Base-by-base conservation (phyloP, 1,139 yeast genomes). In the Pichia sp. region DNA sequence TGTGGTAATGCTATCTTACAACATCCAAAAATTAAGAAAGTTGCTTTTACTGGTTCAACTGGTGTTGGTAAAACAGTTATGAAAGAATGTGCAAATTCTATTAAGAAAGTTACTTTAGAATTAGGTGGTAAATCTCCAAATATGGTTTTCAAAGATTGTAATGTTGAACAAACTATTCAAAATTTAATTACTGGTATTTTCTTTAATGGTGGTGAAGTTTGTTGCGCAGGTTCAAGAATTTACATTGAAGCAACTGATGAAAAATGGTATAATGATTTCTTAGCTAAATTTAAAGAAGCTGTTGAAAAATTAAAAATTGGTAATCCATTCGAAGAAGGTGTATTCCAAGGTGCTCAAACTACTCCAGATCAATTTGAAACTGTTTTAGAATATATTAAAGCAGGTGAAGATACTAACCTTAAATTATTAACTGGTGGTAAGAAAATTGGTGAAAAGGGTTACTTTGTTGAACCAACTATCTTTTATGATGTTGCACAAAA, bases 91-190 rank as follows among this genome's bases (percentile, higher is more conserved):
- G 81, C 89, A 33, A 63, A 68, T 49, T 71, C 83, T 34, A 78
- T 78, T 65, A 83, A 83, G 72, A 80, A 81, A 65, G 84, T 82
- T 41, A 83, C 94, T 33, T 74, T 84, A 54, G 94, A 84, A 68
- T 78, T 83, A 56, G 94, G 94, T 56, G 94, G 94, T 57, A 84
- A 84, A 69, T 82, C 91, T 40, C 89, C 94, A 55, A 79, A 81
- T 65, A 76, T 84, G 53, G 78, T 84, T 37, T 83, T 83, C 57
- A 72, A 77, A 53, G 93, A 84, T 60, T 85, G 85, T 47, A 76
- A 84, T 55, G 53, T 84, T 43, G 76, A 75, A 44, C 65, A 66
- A 55, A 79, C 93, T 46, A 77, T 82, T 47, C 69, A 72, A 53
- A 71, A 77, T 68, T 71, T 78, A 50, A 65, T 74, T 48, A 56